Conservation (phyloP, 495 filamentous ascomycete species). For the Lasiosphaeria miniovina region DNA sequence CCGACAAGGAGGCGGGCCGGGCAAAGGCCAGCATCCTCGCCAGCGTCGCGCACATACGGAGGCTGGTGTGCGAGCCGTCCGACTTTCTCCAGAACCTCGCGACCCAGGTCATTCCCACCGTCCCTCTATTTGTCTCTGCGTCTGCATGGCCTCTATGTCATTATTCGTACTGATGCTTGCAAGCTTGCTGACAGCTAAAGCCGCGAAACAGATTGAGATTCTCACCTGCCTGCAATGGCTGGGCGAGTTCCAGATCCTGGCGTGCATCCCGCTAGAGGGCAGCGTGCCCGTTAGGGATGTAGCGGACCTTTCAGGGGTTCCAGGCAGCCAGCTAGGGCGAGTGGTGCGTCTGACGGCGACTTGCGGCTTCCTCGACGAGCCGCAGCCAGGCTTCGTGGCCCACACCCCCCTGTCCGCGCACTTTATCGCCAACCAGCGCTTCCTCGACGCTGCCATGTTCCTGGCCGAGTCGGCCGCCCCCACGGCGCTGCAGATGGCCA, state of each 20-base stretch:
- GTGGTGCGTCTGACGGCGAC: conserved; percentile 38
- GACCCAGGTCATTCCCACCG: too few relatives aligned
- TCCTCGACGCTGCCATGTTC: conserved; percentile 40
- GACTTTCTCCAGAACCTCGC: too few relatives aligned
- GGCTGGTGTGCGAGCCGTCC: too few relatives aligned
- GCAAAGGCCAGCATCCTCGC: too few relatives aligned
- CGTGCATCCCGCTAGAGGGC: conserved; percentile 37
- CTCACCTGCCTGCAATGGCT: conserved; percentile 44
- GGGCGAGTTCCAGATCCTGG: conserved; percentile 43
- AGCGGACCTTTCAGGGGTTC: conserved; percentile 33
- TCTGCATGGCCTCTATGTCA: too few relatives aligned
- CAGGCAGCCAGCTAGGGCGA: conserved; percentile 34
- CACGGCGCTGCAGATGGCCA: conserved; percentile 36
- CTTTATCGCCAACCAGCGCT: conserved; percentile 34
- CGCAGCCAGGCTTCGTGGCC: conserved; percentile 31
- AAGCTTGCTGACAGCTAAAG: too few relatives aligned
- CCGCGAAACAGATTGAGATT: conserved; percentile 30
- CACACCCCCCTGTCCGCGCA: conserved; percentile 37
- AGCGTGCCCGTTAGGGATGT: conserved; percentile 37
- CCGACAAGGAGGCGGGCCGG: too few relatives aligned
- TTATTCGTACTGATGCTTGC: too few relatives aligned
- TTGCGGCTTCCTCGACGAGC: conserved; percentile 39
- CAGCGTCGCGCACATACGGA: too few relatives aligned
- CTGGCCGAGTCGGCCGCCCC: conserved; percentile 32
- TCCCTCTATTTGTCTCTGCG: too few relatives aligned